phyloP scores from a whole-genome alignment of 805 yeast genomes.

The Kuraishia capsulata region DNA sequence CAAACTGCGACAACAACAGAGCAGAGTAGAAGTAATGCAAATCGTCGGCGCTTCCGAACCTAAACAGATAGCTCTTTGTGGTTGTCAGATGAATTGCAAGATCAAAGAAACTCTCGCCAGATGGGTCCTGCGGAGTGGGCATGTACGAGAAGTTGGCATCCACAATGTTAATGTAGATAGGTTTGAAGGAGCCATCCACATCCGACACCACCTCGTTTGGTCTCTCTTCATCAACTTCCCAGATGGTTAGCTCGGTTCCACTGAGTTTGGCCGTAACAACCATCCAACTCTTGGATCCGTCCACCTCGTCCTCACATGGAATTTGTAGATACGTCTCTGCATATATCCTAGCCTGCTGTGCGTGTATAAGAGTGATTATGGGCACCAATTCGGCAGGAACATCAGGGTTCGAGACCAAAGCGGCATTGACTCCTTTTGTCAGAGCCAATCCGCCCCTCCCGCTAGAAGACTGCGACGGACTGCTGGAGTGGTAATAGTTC shows the following conservation, averaged over 20 bases:
- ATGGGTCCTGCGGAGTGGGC: slow-evolving; percentile 1
- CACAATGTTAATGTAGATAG: slow-evolving; percentile 42
- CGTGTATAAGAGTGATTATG: slow-evolving; percentile 55
- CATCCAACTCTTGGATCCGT: slow-evolving; percentile 11
- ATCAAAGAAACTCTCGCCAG: slow-evolving; percentile 5
- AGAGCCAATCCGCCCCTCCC: slow-evolving; percentile 7
- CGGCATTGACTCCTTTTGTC: slow-evolving; percentile 8
- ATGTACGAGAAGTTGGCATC: slow-evolving; percentile 26
- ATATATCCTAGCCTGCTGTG: slow-evolving; percentile 64
- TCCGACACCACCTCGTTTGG: slow-evolving; percentile 16
- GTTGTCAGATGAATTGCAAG: slow-evolving; percentile 16
- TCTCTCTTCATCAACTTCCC: slow-evolving; percentile 28
- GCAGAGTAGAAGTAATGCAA: slow-evolving; percentile 30
- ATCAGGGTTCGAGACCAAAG: slow-evolving; percentile 10
- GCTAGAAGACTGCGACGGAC: slow-evolving; percentile 3
- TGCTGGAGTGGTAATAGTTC: slow-evolving; percentile 7
- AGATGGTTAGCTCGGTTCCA: slow-evolving; percentile 47
- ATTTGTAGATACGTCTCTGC: slow-evolving; percentile 24
- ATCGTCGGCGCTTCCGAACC: slow-evolving; percentile 16
- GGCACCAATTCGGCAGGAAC: slow-evolving; percentile 65
- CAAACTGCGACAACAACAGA: slow-evolving; percentile 45
- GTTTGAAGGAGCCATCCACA: slow-evolving; percentile 30
- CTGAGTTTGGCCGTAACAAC: slow-evolving; percentile 21
- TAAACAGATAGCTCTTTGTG: slow-evolving; percentile 12
- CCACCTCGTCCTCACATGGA: slow-evolving; percentile 9